Evolutionary conservation across 2,329 filamentous ascomycete species (phyloP), one percentile per base, ranked within the genome.

Genomic region (Cercospora janseana): DNA sequence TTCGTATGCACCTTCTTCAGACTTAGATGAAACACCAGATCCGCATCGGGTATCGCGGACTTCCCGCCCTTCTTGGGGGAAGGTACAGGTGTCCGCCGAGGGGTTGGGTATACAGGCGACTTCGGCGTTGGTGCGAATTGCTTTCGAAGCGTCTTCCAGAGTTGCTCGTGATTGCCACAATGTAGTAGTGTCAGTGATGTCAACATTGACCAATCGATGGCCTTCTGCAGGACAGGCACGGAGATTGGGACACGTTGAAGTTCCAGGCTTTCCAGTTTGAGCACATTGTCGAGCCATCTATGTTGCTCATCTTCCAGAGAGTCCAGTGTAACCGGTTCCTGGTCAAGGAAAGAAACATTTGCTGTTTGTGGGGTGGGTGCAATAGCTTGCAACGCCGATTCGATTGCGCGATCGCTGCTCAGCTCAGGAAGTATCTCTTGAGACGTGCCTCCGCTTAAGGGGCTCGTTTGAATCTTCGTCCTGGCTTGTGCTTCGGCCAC

Each of bases 1-100:
- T 93, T 87, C 1, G 86, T 88, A 62, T 91, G 86, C 10, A 93
- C 78, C 56, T 84, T 80, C 68, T 85, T 90, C 44, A 93, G 70
- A 4, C 79, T 80, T 8, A 93, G 73, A 60, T 85, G 85, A 44
- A 83, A 79, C 32, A 72, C 60, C 24, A 64, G 47, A 26, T 65
- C 62, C 23, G 59, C 24, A 15, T 62, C 60, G 13, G 28, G 24
- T 20, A 47, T 3, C 38, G 40, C n/a, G 43, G 47, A 5, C 53
- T 56, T 31, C 35, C 48, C 42, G 27, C 46, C 38, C 35, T 66
- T 66, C 21, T 57, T 46, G 64, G 63, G 29, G 65, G 64, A 51
- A 63, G 64, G 16, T 63, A 48, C 34, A 61, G 57, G 29, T 46
- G 56, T 32, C 57, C 63, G 55, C 48, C 63, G 64, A 35, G 56